Evolutionary conservation across 306 rosid species (phyloP).

Genomic region (Nissolia schottii): DNA sequence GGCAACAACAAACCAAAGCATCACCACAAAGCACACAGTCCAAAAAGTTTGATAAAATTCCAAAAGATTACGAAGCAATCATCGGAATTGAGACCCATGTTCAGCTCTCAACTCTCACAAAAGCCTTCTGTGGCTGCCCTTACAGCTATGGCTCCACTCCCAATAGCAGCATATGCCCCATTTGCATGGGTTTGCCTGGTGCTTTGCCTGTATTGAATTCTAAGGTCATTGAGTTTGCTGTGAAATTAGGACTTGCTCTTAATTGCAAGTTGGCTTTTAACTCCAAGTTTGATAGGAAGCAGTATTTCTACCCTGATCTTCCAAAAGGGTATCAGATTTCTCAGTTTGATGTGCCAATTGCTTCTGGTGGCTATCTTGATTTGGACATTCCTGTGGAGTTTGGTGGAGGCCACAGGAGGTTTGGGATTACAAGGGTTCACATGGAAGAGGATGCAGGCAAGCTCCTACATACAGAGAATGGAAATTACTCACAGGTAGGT

Average conservation of each 20-base stretch:
- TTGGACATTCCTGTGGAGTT: slow-evolving; percentile 78
- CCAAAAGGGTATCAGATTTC: slow-evolving; percentile 98
- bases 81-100: slow-evolving; percentile 94
- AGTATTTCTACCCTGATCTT: slow-evolving; percentile 90
- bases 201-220: slow-evolving; percentile 83
- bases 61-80: slow-evolving; percentile 68
- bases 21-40: slow-evolving; percentile 47
- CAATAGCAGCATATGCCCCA: slow-evolving; percentile 68
- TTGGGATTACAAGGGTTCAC: slow-evolving; percentile 97
- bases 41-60: slow-evolving; percentile 46
- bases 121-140: slow-evolving; percentile 87
- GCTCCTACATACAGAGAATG: slow-evolving; percentile 78
- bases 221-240: slow-evolving; percentile 69
- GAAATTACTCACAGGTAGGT: slow-evolving; percentile 84
- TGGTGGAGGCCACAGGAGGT: slow-evolving; percentile 89
- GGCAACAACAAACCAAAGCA: slow-evolving; percentile 36
- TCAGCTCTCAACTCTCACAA: slow-evolving; percentile 82
- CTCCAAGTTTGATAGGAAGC: slow-evolving; percentile 96
- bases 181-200: slow-evolving; percentile 97
- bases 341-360: slow-evolving; percentile 94
- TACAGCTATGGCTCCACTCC: slow-evolving; percentile 77
- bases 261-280: slow-evolving; percentile 72
- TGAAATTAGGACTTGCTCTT: slow-evolving; percentile 79
- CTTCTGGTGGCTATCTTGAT: slow-evolving; percentile 64
- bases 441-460: slow-evolving; percentile 99